Evolutionary conservation across 768 basidiomycete genomes (phyloP), one percentile per base, ranked within the genome.

Genomic region (Lactifluus piperatus): DNA sequence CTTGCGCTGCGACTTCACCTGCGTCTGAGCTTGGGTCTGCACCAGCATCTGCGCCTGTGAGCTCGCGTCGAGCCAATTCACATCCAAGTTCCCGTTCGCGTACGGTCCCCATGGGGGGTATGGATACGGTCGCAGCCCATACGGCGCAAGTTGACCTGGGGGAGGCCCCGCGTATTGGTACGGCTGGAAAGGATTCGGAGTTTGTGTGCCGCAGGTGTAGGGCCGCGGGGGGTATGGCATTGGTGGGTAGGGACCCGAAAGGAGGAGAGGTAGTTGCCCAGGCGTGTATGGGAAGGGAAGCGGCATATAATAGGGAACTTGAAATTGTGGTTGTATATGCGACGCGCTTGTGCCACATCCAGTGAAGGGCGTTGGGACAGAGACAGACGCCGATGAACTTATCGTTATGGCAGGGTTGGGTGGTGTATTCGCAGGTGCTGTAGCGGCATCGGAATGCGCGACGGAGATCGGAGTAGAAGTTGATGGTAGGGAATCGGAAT

Each of bases 261-360:
- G 54, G 46, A 50, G 64, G 60, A 61, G 58, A 30, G 64, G 66
- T n/a, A 63, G 65, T 41, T 62, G 63, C 18, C 50, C 55, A 13
- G 57, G 48, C 22, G 64, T 65, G 7, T 66, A 68, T 14, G 71
- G 67, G 60, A 70, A 73, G 1, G 75, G 71, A 11, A 71, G 68
- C 11, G 72, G 70, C 65, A 73, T 65, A 57, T 75, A 77, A 64
- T 74, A 77, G 9, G 74, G 72, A 30, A 71, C 67, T 46, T 58
- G 60, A 4, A 57, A 49, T 22, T 62, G 63, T 3, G 62, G 65
- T 24, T 64, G 64, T 26, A 56, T 51, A 30, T 67, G 65, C 24
- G 70, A 65, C 41, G 69, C 55, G 43, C 66, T 65, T 26, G 67
- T 24, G 54, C 54, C 30, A 52, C 61, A 7, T 29, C 51, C n/a